Conservation (phyloP, 2,329 filamentous ascomycete species). For the Aspergillus sojae region DNA sequence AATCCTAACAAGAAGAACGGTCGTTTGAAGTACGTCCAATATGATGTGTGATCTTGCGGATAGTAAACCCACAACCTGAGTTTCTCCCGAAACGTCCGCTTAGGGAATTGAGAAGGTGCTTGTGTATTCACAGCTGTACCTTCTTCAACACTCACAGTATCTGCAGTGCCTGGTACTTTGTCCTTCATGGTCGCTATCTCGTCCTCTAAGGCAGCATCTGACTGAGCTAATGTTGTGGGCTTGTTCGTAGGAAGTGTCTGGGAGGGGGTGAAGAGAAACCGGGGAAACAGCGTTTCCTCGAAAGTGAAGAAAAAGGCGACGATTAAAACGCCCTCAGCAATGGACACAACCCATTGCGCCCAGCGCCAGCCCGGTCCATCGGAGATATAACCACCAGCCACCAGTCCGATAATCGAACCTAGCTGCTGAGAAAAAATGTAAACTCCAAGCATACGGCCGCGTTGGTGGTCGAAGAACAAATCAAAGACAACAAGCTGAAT, state of each 20-base stretch:
- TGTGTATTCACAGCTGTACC: too few relatives aligned
- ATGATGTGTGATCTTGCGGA: slow-evolving; percentile 4
- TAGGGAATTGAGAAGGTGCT: neutral
- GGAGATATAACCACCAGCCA: neutral
- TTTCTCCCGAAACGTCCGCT: neutral
- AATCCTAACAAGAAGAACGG: slow-evolving; percentile 1
- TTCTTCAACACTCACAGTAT: too few relatives aligned
- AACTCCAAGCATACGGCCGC: neutral
- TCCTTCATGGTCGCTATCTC: too few relatives aligned
- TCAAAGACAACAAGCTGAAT: neutral
- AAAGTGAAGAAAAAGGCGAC: slow-evolving; percentile 4
- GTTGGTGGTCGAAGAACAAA: neutral
- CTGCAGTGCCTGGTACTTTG: too few relatives aligned
- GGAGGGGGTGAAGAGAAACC: neutral
- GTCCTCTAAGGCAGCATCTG: too few relatives aligned
- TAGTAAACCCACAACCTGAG: slow-evolving; percentile 3
- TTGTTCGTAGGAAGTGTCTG: too few relatives aligned
- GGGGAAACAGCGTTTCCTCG: slow-evolving; percentile 5
- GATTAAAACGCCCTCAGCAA: slow-evolving; percentile 4
- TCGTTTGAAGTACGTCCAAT: slow-evolving; percentile 6
- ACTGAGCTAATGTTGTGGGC: too few relatives aligned
- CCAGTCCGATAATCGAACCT: neutral
- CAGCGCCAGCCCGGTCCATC: neutral
- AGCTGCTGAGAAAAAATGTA: neutral
- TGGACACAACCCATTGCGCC: slow-evolving; percentile 2